Evolutionary conservation across 805 yeast species (phyloP), one percentile per base, ranked within the genome.

Genomic region (Zygosaccharomyces pseudorouxii): DNA sequence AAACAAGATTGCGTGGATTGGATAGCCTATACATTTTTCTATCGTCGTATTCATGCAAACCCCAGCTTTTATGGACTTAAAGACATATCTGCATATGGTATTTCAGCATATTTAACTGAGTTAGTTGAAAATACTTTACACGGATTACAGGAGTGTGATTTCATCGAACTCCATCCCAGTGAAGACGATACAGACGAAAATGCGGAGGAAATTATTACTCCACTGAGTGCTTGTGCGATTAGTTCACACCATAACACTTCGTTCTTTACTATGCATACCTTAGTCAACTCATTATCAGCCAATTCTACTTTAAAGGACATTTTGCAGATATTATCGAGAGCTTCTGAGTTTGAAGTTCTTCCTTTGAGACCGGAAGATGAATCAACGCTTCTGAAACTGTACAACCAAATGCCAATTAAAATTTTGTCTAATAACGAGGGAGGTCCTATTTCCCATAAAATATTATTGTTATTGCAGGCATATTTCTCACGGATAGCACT

Each of bases 1-100:
- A 80, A 86, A 60, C 97, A 90, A 58, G 93, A 86, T 55, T 87
- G 95, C 57, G 79, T 93, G 50, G 97, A 92, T 59, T 89, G 96
- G 95, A 60, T 93, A 29, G 86, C 97, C 0, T 87, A 78, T 62
- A 77, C 96, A 0, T 86, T 82, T 56, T 86, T 90, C 59, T 93
- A 88, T 67, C 74, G 95, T 54, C 73, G 98, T 44, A 63, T 93
- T 18, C 84, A 81, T 48, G 74, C 78, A 30, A 93, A 93, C 63
- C 97, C 99, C 3, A 81, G 93, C 50, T 93, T 78, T 62, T 93
- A 93, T 61, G 96, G 89, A n/a, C 77, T 88, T 6, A 72, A 71
- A 36, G 86, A 83, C 51, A 71, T 75, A 2, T 70, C 86, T 1
- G 80, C 80, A 38, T 66, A 76, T 27, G 95, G 95, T 0, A 64